A percentile compares a stretch with the other conserved stretches of the same genome.
phyloP scores from a whole-genome alignment of 768 basidiomycete genomes.

The Butyriboletus loyo region DNA sequence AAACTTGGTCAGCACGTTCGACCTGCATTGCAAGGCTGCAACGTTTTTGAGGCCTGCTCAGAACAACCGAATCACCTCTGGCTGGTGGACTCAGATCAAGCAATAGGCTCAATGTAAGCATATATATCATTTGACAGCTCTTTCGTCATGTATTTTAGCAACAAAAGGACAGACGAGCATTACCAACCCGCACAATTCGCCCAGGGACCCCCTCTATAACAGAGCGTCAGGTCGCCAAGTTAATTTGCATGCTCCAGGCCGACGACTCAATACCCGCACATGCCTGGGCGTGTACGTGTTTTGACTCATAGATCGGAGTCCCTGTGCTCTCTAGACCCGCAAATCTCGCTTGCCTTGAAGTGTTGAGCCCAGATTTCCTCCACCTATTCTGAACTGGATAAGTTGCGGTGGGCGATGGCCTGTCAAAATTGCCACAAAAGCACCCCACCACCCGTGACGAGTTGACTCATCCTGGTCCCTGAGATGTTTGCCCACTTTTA shows the following conservation, averaged over 20 bases:
- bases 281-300: not conserved
- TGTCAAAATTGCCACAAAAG: not conserved
- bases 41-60: too few species aligned
- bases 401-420: not conserved
- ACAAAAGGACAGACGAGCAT: not conserved
- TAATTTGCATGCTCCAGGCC: conserved; percentile 1
- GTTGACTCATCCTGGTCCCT: not conserved
- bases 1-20: conserved; percentile 12
- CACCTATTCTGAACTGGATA: not conserved
- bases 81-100: too few species aligned
- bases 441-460: not conserved
- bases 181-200: conserved; percentile 1
- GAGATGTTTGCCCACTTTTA: not conserved
- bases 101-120: not conserved
- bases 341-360: not conserved
- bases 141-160: not conserved
- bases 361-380: not conserved
- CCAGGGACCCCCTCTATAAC: not conserved
- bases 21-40: too few species aligned
- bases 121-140: not conserved
- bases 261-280: too few species aligned
- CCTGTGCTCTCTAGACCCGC: not conserved
- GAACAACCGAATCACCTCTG: too few species aligned
- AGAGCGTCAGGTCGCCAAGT: not conserved
- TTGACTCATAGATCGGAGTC: not conserved